Base-by-base conservation (phyloP, 2,329 filamentous ascomycete species). In the Fusarium sp. region DNA sequence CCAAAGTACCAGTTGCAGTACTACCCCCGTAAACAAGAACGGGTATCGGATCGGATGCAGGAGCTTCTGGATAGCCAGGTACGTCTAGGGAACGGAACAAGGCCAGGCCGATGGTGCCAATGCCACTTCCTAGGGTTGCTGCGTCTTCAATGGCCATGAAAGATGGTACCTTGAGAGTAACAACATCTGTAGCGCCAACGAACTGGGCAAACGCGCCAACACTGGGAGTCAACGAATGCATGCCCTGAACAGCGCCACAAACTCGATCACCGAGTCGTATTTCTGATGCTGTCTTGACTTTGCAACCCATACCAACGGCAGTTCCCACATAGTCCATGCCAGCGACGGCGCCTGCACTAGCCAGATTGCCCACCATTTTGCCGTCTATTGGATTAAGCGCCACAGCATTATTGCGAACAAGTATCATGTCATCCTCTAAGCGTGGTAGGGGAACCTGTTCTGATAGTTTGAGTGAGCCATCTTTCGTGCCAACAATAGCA, bases 81-180 rank as follows among this genome's bases (percentile, higher is more conserved):
- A 66, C 73, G 28, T 74, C 58, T 0, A 85, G 76, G 9, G 73
- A 72, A 57, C 82, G 79, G 72, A 84, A 85, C 17, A 85, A 76
- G 1, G 77, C 81, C 71, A 85, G 82, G 23, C 77, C 82, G 3
- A 49, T 52, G 0, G 82, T 85, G n/a, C 73, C 75, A n/a, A 82
- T 67, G 15, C 78, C 79, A 5, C 82, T 75, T 4, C 80, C 80
- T 1, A 83, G 62, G 5, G 79, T 81, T 0, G 83, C 78, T 0
- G 81, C 84, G 60, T 86, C 78, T 57, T 82, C 80, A 57, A 82
- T 77, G 57, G 51, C 45, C 3, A 68, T 5, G 52, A 48, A 50
- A 4, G 81, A 78, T 2, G 84, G 83, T 4, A 82, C 78, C 60
- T 78, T 80, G 38, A 83, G 72, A 47, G 77, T 75, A 3, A 82